Base-by-base conservation (phyloP, 768 basidiomycete species). In the Hydnomerulius pinastri region DNA sequence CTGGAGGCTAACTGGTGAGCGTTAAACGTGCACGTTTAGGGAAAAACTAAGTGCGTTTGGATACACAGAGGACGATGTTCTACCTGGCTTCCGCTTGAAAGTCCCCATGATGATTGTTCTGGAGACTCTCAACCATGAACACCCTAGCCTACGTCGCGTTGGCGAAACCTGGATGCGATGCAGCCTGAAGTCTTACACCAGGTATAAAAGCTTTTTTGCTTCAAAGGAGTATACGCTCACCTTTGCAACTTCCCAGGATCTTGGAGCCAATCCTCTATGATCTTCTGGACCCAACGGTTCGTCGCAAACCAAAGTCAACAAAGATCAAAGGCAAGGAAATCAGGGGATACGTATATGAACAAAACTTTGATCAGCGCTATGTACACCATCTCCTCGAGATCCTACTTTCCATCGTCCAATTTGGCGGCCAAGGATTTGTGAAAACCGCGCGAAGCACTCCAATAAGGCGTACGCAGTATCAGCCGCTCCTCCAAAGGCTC, bases 131-230 rank as follows among this genome's bases (percentile, higher is more conserved):
- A 86, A 85, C 59, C 85, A 77, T 32, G 83, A 86, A 27, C 85
- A 92, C 56, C 89, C 92, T 7, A 72, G 71, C 52, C 67, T 89
- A 9, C 84, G 88, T 23, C 80, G 92, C 10, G 77, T 90, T 27
- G 91, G 90, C 12, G 96, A 98, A 67, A 93, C 93, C 0, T 99
- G 97, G 97, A 93, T 99, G 88, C 81, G 95, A 23, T 93, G 92
- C 62, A 92, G 85, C 60, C 76, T 98, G 25, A 90, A 88, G 65
- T 95, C 93, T 2, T 96, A 96, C 65, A 74, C 93, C 50, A 82
- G 95, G 93, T 94, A 68, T 29, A 46, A 11, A 17, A 36, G 2
- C 3, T 23, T 10, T 24, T n/a, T 44, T 15, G 21, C 49, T 17
- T 24, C 32, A 20, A 36, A 21, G 15, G 21, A 33, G 9, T 15